Percentiles rank a stretch among this genome's conserved stretches.
Evolutionary conservation across 345 rosid species (phyloP).

Genomic region (Punica granatum): DNA sequence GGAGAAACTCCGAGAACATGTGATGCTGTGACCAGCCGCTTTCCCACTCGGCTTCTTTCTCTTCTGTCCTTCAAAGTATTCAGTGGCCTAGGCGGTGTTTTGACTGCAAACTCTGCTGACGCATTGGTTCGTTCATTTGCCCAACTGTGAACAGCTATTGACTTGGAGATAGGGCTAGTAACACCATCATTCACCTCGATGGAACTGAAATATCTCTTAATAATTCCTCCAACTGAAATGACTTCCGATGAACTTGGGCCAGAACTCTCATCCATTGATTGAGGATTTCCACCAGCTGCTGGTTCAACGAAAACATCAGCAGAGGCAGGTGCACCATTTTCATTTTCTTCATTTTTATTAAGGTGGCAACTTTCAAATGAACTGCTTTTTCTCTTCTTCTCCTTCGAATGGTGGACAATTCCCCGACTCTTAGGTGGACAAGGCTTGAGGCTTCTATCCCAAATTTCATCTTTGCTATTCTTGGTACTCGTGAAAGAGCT

Average conservation of each 20-base stretch:
- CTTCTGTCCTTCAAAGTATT: constrained; percentile 11
- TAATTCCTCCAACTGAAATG: constrained; percentile 13
- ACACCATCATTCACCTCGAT: constrained; percentile 10
- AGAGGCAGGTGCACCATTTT: not conserved
- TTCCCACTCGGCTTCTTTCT: constrained; percentile 25
- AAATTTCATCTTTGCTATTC: not conserved
- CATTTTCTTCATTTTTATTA: constrained; percentile 1
- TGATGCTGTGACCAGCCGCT: constrained; percentile 32
- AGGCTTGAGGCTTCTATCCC: not conserved
- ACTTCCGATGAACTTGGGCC: constrained; percentile 7
- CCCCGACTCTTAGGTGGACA: not conserved
- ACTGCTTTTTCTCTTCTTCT: constrained; percentile 11
- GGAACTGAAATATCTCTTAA: constrained; percentile 9
- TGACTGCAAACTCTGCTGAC: constrained; percentile 13
- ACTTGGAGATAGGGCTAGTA: constrained; percentile 4
- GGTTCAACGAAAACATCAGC: constrained; percentile 3
- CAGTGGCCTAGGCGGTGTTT: constrained; percentile 17
- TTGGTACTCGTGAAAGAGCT: not conserved
- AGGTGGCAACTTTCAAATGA: not conserved
- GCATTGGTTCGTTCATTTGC: constrained; percentile 10
- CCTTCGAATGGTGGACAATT: not conserved
- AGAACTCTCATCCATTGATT: constrained; percentile 7
- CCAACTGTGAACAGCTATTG: constrained; percentile 10
- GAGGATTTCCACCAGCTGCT: not conserved
- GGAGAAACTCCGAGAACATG: constrained; percentile 19